These are phyloP conservation scores for Talaromyces stipitatus DNA, from an alignment of 495 filamentous ascomycete species.

Conservation along the genomic window DNA sequence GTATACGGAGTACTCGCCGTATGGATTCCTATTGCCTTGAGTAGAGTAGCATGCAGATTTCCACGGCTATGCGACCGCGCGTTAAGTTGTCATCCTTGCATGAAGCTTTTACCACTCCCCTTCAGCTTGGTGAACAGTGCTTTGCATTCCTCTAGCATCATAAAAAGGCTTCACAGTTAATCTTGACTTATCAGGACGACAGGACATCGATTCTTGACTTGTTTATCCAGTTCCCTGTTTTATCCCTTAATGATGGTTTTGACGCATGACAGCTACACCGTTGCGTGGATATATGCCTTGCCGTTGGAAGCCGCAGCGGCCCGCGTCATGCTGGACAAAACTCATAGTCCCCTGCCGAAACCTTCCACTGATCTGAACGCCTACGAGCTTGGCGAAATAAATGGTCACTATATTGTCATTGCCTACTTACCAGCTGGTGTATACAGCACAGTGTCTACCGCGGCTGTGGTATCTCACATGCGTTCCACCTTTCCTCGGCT, in stretches of 20 bases:
- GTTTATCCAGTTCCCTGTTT: too few species aligned
- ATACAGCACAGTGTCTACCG: slow-evolving; percentile 21
- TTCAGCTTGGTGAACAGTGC: too few species aligned
- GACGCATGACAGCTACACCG: slow-evolving; percentile 29
- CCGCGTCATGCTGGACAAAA: slow-evolving; percentile 28
- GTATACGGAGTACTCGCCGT: too few species aligned
- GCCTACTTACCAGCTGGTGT: slow-evolving; percentile 15
- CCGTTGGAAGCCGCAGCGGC: slow-evolving; percentile 28
- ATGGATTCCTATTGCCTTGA: too few species aligned
- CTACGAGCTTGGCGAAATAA: slow-evolving; percentile 24
- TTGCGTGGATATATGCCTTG: slow-evolving; percentile 43
- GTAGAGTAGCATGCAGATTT: too few species aligned
- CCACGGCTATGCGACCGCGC: too few species aligned
- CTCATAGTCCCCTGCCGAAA: slow-evolving; percentile 19
- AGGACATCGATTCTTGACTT: too few species aligned
- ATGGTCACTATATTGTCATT: slow-evolving; percentile 16
- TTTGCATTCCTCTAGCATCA: too few species aligned
- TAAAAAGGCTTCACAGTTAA: too few species aligned
- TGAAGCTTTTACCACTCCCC: too few species aligned
- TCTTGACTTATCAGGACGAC: too few species aligned
- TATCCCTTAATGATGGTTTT: slow-evolving; percentile 5
- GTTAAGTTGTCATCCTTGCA: too few species aligned
- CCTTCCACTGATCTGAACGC: slow-evolving; percentile 15
- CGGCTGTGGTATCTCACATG: slow-evolving; percentile 23
- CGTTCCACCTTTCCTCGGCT: slow-evolving; percentile 22